Evolutionary conservation across 1,139 yeast species (phyloP).

Genomic region (Komagataea norvegica): DNA sequence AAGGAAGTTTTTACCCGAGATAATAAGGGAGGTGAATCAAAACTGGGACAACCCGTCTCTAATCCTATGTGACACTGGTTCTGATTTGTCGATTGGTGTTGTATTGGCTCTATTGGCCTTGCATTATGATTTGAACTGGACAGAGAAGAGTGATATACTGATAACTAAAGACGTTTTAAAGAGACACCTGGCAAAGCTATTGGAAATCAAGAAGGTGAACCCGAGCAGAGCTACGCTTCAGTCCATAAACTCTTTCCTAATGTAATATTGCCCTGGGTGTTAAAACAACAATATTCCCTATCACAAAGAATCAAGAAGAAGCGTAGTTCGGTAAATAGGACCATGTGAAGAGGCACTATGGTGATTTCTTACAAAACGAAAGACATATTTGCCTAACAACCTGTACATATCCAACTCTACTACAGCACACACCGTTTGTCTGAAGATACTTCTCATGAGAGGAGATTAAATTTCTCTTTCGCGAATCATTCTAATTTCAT

Average conservation of each 20-base stretch:
- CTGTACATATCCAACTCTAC: too few species aligned
- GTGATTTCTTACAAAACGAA: too few species aligned
- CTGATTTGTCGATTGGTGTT: conserved; percentile 62
- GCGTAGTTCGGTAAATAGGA: too few species aligned
- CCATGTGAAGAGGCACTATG: too few species aligned
- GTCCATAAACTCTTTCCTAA: conserved; percentile 47
- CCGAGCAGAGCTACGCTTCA: conserved; percentile 79
- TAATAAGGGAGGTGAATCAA: conserved; percentile 28
- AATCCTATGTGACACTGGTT: conserved; percentile 59
- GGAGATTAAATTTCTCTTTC: too few species aligned
- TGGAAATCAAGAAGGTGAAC: conserved; percentile 46
- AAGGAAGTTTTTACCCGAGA: conserved; percentile 38
- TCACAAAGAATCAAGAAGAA: too few species aligned
- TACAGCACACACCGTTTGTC: too few species aligned
- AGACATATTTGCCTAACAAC: too few species aligned
- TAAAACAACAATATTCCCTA: too few species aligned
- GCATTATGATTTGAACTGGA: conserved; percentile 43
- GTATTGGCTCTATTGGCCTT: conserved; percentile 47
- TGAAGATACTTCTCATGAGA: too few species aligned
- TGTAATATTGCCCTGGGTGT: conserved; percentile 30
- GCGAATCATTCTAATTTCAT: too few species aligned
- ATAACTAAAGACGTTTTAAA: conserved; percentile 51
- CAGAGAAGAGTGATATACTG: conserved; percentile 17
- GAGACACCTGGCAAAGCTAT: conserved; percentile 50
- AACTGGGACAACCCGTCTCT: conserved; percentile 24